Percentiles rank a stretch among this genome's conserved stretches.
phyloP scores from a whole-genome alignment of 1,284 basidiomycete species.

The Mrakiaceae sp. region DNA sequence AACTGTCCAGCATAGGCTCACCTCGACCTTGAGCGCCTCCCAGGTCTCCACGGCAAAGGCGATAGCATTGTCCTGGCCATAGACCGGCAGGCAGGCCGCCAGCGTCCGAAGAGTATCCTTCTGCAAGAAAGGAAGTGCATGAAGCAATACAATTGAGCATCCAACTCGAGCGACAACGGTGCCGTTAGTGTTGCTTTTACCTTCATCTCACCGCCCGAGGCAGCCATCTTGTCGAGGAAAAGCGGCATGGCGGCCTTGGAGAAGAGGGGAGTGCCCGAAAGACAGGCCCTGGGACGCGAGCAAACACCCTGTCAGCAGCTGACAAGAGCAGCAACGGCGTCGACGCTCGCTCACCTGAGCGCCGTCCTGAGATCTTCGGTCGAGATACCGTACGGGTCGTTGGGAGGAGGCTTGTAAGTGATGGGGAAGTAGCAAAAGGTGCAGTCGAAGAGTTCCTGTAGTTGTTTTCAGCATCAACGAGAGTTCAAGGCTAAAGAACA shows the following conservation, averaged over 20 bases:
- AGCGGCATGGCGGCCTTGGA: slow-evolving; percentile 75
- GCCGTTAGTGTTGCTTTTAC: slow-evolving; percentile 33
- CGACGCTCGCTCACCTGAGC: slow-evolving; percentile 44
- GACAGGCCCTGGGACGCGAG: slow-evolving; percentile 39
- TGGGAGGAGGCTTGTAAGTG: slow-evolving; percentile 85
- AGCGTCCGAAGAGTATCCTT: slow-evolving; percentile 71
- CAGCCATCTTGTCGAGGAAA: slow-evolving; percentile 83
- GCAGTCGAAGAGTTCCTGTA: slow-evolving; percentile 84
- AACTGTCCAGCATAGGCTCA: slow-evolving; percentile 25
- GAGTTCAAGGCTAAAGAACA: no score
- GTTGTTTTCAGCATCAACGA: background rate
- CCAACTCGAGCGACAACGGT: background rate
- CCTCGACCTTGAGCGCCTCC: slow-evolving; percentile 80
- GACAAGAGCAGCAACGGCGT: background rate
- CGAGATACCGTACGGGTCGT: slow-evolving; percentile 88
- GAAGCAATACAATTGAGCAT: background rate
- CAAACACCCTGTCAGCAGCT: background rate
- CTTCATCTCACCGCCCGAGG: slow-evolving; percentile 73
- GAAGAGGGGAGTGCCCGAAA: slow-evolving; percentile 70
- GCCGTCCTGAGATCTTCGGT: slow-evolving; percentile 71
- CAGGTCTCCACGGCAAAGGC: slow-evolving; percentile 63
- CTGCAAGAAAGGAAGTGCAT: slow-evolving; percentile 36
- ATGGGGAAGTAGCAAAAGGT: slow-evolving; percentile 99
- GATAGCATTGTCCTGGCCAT: slow-evolving; percentile 53
- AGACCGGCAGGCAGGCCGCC: slow-evolving; percentile 62